A percentile compares a stretch with the other conserved stretches of the same genome.
Evolutionary conservation across 2,329 filamentous ascomycete species (phyloP).

Genomic region (Pseudocercospora eumusae): DNA sequence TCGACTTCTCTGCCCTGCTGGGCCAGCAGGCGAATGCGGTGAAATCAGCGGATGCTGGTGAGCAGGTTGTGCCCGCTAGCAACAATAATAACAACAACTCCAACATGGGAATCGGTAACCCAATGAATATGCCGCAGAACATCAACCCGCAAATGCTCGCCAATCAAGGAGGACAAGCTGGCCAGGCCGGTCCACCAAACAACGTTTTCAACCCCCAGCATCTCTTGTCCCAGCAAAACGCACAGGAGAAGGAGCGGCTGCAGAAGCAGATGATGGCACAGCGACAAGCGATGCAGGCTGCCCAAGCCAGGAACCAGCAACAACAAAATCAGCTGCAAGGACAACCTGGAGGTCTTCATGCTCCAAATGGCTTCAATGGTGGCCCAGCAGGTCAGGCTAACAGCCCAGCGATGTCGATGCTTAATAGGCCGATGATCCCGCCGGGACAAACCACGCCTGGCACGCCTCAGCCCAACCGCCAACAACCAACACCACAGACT

Average conservation of each 20-base stretch:
- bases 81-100: constrained; percentile 48
- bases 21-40: constrained; percentile 64
- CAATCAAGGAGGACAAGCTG: constrained; percentile 29
- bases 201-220: constrained; percentile 40
- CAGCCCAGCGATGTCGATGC: constrained; percentile 52
- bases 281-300: constrained; percentile 40
- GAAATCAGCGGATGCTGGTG: constrained; percentile 61
- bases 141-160: constrained; percentile 43
- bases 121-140: constrained; percentile 33
- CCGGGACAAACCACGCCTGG: constrained; percentile 44
- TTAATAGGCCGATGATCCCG: constrained; percentile 51
- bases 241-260: constrained; percentile 47
- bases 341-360: constrained; percentile 50
- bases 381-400: constrained; percentile 31
- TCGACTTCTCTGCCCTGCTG: constrained; percentile 58
- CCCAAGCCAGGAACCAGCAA: constrained; percentile 41
- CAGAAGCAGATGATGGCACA: constrained; percentile 42
- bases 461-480: constrained; percentile 39
- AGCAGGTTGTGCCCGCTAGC: constrained; percentile 65
- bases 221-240: constrained; percentile 39
- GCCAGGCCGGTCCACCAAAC: constrained; percentile 22
- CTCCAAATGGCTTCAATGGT: constrained; percentile 43
- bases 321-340: constrained; percentile 49
- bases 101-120: constrained; percentile 38
- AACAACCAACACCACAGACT: constrained; percentile 34